These are phyloP conservation scores for Tylopilus sp. DNA, from an alignment of 1,284 basidiomycete species.

Conservation along the genomic window DNA sequence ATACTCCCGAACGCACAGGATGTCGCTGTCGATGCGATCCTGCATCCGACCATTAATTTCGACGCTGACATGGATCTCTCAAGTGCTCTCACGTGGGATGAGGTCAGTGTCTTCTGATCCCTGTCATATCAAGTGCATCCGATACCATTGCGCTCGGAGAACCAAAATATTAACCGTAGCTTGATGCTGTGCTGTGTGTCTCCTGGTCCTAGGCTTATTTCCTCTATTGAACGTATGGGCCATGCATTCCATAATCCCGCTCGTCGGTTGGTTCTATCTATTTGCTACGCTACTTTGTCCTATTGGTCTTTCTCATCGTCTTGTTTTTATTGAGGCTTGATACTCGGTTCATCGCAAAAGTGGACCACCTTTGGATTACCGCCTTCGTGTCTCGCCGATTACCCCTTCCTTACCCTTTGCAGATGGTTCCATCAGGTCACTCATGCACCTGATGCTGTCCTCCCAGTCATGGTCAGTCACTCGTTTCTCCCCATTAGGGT, in stretches of 20 bases:
- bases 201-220: slow-evolving; percentile 9
- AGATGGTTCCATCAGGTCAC: not conserved
- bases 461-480: slow-evolving; percentile 17
- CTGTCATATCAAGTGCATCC: not conserved
- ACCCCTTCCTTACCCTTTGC: not conserved
- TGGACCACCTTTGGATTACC: slow-evolving; percentile 1
- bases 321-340: slow-evolving; percentile 3
- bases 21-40: slow-evolving; percentile 26
- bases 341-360: not conserved
- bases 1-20: slow-evolving; percentile 42
- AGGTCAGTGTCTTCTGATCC: slow-evolving; percentile 26
- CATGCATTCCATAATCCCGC: slow-evolving; percentile 6
- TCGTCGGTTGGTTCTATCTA: slow-evolving; percentile 22
- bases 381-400: not conserved
- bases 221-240: slow-evolving; percentile 16
- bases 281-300: slow-evolving; percentile 26
- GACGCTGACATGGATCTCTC: slow-evolving; percentile 36
- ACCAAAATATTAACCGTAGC: slow-evolving; percentile 15
- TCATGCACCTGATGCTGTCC: slow-evolving; percentile 29
- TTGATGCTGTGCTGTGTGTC: slow-evolving; percentile 3
- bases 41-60: slow-evolving; percentile 21
- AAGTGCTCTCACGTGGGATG: slow-evolving; percentile 36
- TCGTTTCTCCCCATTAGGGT: slow-evolving; percentile 35
- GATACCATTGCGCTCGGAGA: slow-evolving; percentile 9
- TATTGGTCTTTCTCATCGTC: slow-evolving; percentile 22